Base-by-base conservation (phyloP, 2,329 filamentous ascomycete species). In the Huntiella abstrusa region DNA sequence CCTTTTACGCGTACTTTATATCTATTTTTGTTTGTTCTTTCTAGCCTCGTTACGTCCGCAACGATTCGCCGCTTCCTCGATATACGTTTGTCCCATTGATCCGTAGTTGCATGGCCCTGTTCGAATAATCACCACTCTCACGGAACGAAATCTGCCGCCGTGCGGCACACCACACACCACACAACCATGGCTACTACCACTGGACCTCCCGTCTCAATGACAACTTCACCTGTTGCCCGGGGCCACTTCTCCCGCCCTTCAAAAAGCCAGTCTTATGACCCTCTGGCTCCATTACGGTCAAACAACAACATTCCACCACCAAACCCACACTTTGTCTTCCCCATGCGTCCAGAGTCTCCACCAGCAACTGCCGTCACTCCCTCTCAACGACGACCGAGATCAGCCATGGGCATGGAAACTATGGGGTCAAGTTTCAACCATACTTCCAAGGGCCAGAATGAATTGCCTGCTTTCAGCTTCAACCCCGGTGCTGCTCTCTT, bases 271-370 rank as follows among this genome's bases (percentile, higher is more conserved):
- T 49, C 48, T 33, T 28, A 41, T 32, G 48, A 49, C 15, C 39
- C 48, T 19, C 40, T 49, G n/a, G 48, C 48, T 16, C 22, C 44
- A 15, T 43, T 19, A 13, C 11, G 41, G 10, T 16, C 32, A 4
- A n/a, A 33, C 33, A 38, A 32, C n/a, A 38, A 32, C 16, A 19
- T 45, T 17, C 69, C 71, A 45, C 65, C 64, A 43, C 75, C 75
- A 41, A 80, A 80, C 45, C 76, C 77, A 28, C 69, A 69, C 4
- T 81, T 81, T 54, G 67, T 75, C 48, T 81, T 81, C 54, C 78
- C 77, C 1, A 60, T 65, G 16, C 60, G 63, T 40, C 60, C 67
- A 5, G 58, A 68, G 1, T 63, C 54, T 2, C 51, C 70, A 5
- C 62, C 64, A 15, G 66, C 68, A 1, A 64, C 67, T 3, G 64